Evolutionary conservation across 129 eudicot genomes (phyloP), one percentile per base, ranked within the genome.

Genomic region (Arctium minus): DNA sequence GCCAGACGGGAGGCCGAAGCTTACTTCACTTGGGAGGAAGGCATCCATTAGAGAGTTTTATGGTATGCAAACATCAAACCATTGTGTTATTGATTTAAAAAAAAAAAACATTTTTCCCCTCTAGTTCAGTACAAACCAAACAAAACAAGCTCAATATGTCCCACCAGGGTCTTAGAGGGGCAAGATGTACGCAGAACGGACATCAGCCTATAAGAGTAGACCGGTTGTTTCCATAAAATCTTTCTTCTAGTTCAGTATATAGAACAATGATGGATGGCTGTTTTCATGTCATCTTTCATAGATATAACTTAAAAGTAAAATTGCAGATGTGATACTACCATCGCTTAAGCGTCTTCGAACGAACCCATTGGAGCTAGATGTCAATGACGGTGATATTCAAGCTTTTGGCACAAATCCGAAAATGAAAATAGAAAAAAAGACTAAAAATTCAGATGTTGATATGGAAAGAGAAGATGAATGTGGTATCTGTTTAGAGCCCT

Each of bases 401-500:
- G 32, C 64, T 32, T 81, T 75, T 5, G 85, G 79, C 27, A 70
- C 65, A 71, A 37, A 62, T 80, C 74, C 81, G 27, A 68, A 29
- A 73, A 87, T 79, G 73, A 82, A 70, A 73, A 5, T 31, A 0
- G 85, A 83, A 53, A 88, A 77, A 70, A 83, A 65, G 64, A 86
- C 35, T 27, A 89, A 74, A 72, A 46, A 18, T 46, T 72, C 71
- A 36, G 83, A 80, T 76, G 75, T 42, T 48, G 96, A 91, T 87
- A 56, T 82, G 37, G 98, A 91, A 82, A 83, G 87, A 80, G 98
- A 93, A 77, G 97, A 91, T 30, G 98, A 93, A 84, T 93, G 98
- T 91, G 98, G 98, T 39, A 93, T 93, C 33, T 93, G 98, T 82
- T 83, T 93, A 87, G 98, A 93, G 76, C 87, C 89, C 38, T 87